Evolutionary conservation across 169 alveolate genomes (phyloP), one percentile per base, ranked within the genome.

Genomic region (Eimeria brunetti): DNA sequence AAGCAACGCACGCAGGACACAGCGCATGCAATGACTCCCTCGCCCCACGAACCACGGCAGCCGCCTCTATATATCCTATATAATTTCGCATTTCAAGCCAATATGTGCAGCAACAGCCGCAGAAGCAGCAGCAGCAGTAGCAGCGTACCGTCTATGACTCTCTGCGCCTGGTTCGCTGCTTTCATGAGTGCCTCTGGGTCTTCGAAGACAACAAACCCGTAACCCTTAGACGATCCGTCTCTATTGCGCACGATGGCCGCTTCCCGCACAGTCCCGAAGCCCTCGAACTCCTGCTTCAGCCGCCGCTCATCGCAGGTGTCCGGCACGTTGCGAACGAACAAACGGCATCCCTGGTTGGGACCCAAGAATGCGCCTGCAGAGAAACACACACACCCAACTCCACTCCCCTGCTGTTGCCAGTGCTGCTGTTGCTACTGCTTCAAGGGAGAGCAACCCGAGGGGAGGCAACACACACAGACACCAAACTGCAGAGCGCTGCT

Each of bases 211-310:
- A 97, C 98, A 81, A 97, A 97, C 22, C 98, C 98, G 96, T 97
- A 97, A 0, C 98, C 98, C 95, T 96, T 95, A 24, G 98, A 97
- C 81, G 97, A 73, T 14, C 98, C 98, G 83, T 96, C 97, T 60
- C 96, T 96, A 64, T 97, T 98, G 14, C 98, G 94, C 67, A 97
- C 97, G 49, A 97, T 96, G 33, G 97, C 97, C 30, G 98, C 97
- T 58, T 81, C 88, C 58, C 89, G 5, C 58, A 83, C 85, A 0
- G 88, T 85, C 38, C 96, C 96, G 46, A 75, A 94, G 22, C 71
- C 41, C 89, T 78, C 94, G 41, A 94, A 94, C 36, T 88, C 83
- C 83, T 88, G 94, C 71, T 44, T 44, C 2, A 91, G 86, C 38
- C 93, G 85, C 14, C 84, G 88, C 58, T 91, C 91, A 56, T 81